These are phyloP conservation scores for Conoideocrella luteorostrata DNA, from an alignment of 2,329 filamentous ascomycete species.

Conservation along the genomic window DNA sequence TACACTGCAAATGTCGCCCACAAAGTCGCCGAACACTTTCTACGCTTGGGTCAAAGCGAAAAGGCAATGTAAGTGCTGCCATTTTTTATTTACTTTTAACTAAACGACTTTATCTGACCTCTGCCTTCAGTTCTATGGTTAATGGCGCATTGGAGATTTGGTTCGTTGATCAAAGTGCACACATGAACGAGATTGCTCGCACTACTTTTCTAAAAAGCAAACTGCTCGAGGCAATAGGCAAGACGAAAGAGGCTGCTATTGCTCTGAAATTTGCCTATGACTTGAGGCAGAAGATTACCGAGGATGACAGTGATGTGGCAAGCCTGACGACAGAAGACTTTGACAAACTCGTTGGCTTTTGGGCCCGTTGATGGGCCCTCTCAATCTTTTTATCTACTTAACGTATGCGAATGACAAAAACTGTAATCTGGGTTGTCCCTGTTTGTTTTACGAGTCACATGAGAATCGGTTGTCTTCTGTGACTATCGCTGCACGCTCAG, in stretches of 20 bases:
- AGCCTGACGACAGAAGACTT: constrained; percentile 7
- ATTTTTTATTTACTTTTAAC: neutral
- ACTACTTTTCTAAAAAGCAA: constrained; percentile 10
- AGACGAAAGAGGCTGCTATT: constrained; percentile 9
- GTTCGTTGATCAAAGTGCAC: constrained; percentile 7
- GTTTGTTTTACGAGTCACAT: too few species aligned
- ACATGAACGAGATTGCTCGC: constrained; percentile 11
- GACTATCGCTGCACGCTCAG: too few species aligned
- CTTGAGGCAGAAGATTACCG: constrained; percentile 8
- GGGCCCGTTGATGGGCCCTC: constrained; percentile 1
- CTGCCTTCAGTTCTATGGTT: neutral
- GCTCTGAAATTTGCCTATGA: constrained; percentile 6
- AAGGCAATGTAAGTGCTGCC: constrained; percentile 9
- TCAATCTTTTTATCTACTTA: too few species aligned
- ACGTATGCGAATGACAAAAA: too few species aligned
- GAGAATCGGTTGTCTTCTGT: too few species aligned
- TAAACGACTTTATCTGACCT: neutral
- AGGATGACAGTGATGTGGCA: constrained; percentile 3
- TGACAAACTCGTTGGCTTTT: constrained; percentile 11
- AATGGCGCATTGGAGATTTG: constrained; percentile 5
- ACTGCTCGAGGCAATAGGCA: constrained; percentile 5
- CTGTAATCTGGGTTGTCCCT: too few species aligned
- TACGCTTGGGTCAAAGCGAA: neutral
- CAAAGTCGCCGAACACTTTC: constrained; percentile 9
- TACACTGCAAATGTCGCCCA: constrained; percentile 8